Base-by-base conservation (phyloP, 2,329 filamentous ascomycete genomes). In the Sporothrix globosa region DNA sequence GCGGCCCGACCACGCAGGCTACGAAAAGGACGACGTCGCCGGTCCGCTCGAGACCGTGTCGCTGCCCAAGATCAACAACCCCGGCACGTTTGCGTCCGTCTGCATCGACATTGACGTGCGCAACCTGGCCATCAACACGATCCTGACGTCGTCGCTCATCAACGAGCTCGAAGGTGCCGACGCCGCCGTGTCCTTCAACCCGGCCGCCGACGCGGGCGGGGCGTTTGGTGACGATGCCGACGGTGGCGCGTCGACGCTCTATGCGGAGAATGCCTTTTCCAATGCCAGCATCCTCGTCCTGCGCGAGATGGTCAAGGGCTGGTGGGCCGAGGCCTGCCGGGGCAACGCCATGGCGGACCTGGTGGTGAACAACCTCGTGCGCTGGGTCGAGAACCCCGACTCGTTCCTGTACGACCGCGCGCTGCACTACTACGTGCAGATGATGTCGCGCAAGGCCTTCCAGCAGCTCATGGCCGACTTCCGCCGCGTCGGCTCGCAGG, bases 401-500 rank as follows among this genome's bases (percentile, higher is more conserved):
- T 97, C 94, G 0, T 97, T 95, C 81, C 89, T 99, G 70, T 99
- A 98, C 78, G 96, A 99, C 80, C 89, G 92, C 4, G 93, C 94
- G 6, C 81, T 99, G 73, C 93, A 98, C 77, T 96, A 97, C 83
- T 98, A 99, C 77, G 94, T 99, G 69, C 95, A 97, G 79, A 96
- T 97, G 88, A 96, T 99, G 91, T 97, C 93, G 46, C 91, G 92
- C 74, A 99, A 99, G 80, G 96, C 96, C 0, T 92, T 99, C 74
- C 92, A 97, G 77, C 95, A 98, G 80, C 87, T 99, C 48, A 97
- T 99, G 91, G 92, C 91, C 0, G 96, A 99, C 78, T 99, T 99
- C 82, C 90, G 93, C 72, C 90, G 95, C 13, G 95, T 99, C 1
- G 96, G 96, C 2, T 97, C 93, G 0, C 93, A 97, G 75, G 90